Base-by-base conservation (phyloP, 352 stramenopile genomes). In the Globisporangium sylvaticum region DNA sequence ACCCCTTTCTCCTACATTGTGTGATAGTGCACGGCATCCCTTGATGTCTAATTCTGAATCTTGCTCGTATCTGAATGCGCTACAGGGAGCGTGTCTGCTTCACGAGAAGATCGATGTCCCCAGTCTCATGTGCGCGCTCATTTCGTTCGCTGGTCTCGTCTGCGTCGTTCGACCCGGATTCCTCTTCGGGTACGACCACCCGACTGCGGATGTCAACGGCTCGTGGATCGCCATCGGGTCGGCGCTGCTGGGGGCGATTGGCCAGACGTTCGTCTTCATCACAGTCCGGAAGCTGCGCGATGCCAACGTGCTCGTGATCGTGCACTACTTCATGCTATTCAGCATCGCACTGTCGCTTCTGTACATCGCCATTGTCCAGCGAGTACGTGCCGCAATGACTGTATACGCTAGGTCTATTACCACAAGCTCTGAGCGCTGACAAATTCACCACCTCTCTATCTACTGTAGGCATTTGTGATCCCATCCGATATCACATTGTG, bases 281-380 rank as follows among this genome's bases (percentile, higher is more conserved):
- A 75, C 73, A 0, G 82, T 94, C 57, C 84, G 87, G 12, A 81
- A 88, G 67, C 71, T 92, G 10, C 83, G 82, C 54, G 62, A 70
- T 1, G 74, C 92, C 44, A 62, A 86, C 48, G 74, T 86, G 20
- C 75, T 80, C 56, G 81, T 92, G 29, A 79, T 94, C 29, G 70
- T 92, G 25, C 80, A 94, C 75, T 92, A 94, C 72, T 92, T 92
- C 32, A 83, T 94, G 81, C 69, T 91, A 1, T 86, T 84, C 37
- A 89, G 75, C 57, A 69, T 78, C 25, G 29, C 78, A 18, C 59
- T 69, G 25, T 88, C 87, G 63, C 54, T 80, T 20, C 12, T 83
- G 1, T 89, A 84, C 69, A 82, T 94, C 53, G 61, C 68, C 0
- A 10, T 91, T 22, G 71, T 91, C n/a, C 66, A 90, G 59, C 70